These are phyloP conservation scores for Apiotrichum veenhuisii DNA, from an alignment of 1,284 basidiomycete genomes.

Conservation along the genomic window DNA sequence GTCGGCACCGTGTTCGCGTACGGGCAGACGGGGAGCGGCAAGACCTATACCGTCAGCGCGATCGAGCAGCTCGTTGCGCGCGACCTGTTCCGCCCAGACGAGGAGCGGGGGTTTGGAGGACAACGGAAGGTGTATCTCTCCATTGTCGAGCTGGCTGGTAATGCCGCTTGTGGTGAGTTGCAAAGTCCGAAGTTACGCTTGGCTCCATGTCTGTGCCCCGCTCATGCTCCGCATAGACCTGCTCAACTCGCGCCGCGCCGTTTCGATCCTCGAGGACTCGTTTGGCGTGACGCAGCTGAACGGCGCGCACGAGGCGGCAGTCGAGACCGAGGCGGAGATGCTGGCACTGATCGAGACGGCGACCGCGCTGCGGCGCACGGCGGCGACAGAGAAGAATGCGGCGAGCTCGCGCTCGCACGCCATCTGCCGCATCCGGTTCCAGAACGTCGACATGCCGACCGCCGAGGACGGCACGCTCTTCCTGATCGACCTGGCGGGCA, in stretches of 20 bases:
- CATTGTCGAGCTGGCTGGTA: not conserved
- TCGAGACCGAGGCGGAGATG: not conserved
- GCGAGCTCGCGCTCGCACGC: not conserved
- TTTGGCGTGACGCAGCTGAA: not conserved
- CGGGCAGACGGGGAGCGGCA: slow-evolving; percentile 7
- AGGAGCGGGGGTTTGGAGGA: not conserved
- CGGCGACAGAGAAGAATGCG: slow-evolving; percentile 2
- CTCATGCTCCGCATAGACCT: not conserved
- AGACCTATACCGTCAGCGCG: slow-evolving; percentile 1
- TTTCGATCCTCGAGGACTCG: slow-evolving; percentile 1
- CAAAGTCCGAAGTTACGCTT: too few species aligned
- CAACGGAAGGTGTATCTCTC: not conserved
- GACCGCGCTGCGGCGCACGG: slow-evolving; percentile 3
- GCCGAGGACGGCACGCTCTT: not conserved
- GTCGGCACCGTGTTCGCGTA: slow-evolving; percentile 5
- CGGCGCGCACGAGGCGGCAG: not conserved
- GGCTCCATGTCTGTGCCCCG: too few species aligned
- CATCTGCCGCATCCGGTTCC: slow-evolving; percentile 3
- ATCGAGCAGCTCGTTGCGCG: not conserved
- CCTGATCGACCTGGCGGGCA: slow-evolving; percentile 1
- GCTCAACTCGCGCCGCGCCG: not conserved
- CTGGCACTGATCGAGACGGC: not conserved
- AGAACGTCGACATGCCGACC: not conserved
- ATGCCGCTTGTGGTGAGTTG: not conserved
- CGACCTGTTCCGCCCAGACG: not conserved